Conservation (phyloP, 805 yeast genomes). For the Wickerhamiella spandovensis region DNA sequence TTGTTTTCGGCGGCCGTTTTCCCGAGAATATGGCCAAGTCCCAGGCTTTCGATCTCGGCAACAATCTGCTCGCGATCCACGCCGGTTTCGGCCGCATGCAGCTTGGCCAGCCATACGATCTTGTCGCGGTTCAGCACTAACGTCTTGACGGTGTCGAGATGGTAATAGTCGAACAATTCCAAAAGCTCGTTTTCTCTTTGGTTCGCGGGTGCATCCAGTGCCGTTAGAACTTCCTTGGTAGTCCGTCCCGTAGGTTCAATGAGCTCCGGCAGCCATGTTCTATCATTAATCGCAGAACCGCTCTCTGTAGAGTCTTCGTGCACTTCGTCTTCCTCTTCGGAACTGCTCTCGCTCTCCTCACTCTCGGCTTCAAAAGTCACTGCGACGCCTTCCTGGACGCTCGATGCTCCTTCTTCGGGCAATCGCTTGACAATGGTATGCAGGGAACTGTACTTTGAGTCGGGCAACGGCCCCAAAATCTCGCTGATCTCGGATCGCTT, state of each 20-base stretch:
- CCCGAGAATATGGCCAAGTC: slow-evolving; percentile 5
- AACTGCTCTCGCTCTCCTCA: slow-evolving; percentile 22
- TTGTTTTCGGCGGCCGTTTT: slow-evolving; percentile 18
- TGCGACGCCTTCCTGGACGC: slow-evolving; percentile 32
- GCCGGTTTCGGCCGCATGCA: slow-evolving; percentile 28
- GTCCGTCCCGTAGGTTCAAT: slow-evolving; percentile 23
- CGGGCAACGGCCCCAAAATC: slow-evolving; percentile 34
- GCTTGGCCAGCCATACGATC: slow-evolving; percentile 41
- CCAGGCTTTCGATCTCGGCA: slow-evolving; percentile 14
- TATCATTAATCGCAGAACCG: slow-evolving; percentile 11
- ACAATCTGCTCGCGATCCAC: slow-evolving; percentile 28
- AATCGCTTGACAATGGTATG: slow-evolving; percentile 33
- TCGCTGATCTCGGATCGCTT: slow-evolving; percentile 40
- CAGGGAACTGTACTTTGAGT: slow-evolving; percentile 35
- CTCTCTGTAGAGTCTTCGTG: slow-evolving; percentile 11
- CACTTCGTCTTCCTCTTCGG: slow-evolving; percentile 20
- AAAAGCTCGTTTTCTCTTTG: slow-evolving; percentile 42
- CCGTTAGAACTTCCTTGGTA: slow-evolving; percentile 23
- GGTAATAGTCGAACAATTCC: slow-evolving; percentile 38
- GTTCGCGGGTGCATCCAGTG: slow-evolving; percentile 30
- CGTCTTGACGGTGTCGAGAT: slow-evolving; percentile 35
- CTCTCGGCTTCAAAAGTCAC: slow-evolving; percentile 29
- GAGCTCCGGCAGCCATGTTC: slow-evolving; percentile 24
- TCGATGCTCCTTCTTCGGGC: slow-evolving; percentile 18
- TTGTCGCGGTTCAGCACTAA: slow-evolving; percentile 38